Evolutionary conservation across 2,329 filamentous ascomycete species (phyloP).

Genomic region (Neopestalotiopsis rosae): DNA sequence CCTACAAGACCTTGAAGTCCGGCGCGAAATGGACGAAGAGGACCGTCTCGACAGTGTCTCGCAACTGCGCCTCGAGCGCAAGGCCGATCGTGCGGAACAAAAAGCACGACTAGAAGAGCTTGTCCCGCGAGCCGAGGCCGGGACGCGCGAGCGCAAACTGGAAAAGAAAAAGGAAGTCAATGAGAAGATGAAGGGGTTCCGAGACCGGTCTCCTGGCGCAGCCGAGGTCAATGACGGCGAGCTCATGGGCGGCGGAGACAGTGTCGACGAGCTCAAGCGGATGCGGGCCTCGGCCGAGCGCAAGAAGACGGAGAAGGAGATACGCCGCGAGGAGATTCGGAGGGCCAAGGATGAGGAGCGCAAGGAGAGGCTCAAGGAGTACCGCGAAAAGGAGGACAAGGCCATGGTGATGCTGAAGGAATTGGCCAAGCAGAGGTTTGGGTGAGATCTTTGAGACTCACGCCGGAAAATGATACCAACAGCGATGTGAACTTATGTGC

Average conservation of each 20-base stretch:
- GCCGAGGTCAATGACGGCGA: constrained; percentile 72
- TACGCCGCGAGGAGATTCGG: constrained; percentile 80
- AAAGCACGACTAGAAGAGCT: constrained; percentile 81
- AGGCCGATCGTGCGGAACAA: constrained; percentile 68
- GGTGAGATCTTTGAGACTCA: constrained; percentile 42
- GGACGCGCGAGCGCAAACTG: constrained; percentile 80
- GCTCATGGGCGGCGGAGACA: constrained; percentile 74
- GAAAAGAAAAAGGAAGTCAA: constrained; percentile 82
- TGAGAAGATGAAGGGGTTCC: constrained; percentile 75
- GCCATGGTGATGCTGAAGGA: constrained; percentile 83
- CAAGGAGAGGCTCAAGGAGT: constrained; percentile 74
- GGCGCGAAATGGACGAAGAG: constrained; percentile 54
- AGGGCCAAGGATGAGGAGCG: constrained; percentile 78
- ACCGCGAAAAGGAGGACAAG: constrained; percentile 78
- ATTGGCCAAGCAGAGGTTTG: constrained; percentile 81
- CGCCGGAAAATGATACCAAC: not conserved
- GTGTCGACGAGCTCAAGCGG: constrained; percentile 71
- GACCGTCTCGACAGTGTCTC: constrained; percentile 52
- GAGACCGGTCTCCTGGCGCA: constrained; percentile 67
- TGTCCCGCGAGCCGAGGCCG: constrained; percentile 80
- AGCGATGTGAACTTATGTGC: too few species aligned
- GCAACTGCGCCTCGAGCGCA: constrained; percentile 66
- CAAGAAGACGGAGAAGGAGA: constrained; percentile 84
- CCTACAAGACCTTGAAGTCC: constrained; percentile 73
- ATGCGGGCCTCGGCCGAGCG: constrained; percentile 68